These are phyloP conservation scores for Margaritispora aquatica DNA, from an alignment of 495 filamentous ascomycete species.

Conservation along the genomic window DNA sequence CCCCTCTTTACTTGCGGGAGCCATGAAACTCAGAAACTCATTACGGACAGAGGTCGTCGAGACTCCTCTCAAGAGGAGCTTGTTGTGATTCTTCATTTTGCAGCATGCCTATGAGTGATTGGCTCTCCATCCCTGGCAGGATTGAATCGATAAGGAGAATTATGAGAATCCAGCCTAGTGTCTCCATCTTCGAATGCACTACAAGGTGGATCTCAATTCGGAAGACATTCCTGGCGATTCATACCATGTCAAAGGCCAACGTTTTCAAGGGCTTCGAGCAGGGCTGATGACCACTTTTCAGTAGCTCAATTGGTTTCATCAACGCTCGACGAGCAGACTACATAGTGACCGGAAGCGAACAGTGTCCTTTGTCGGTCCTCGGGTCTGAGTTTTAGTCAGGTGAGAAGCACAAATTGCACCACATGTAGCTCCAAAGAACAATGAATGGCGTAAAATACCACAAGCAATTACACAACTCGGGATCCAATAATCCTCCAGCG, in stretches of 20 bases:
- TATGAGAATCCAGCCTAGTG: background rate
- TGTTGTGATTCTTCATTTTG: background rate
- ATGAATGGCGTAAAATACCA: background rate
- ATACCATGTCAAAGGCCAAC: background rate
- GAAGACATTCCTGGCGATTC: background rate
- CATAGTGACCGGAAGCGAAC: background rate
- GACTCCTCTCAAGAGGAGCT: no score
- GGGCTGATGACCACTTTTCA: background rate
- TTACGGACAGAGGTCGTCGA: no score
- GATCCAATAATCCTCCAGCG: background rate
- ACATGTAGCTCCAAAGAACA: background rate
- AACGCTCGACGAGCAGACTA: background rate
- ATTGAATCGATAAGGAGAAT: background rate
- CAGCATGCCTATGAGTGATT: background rate
- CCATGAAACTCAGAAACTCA: conserved; percentile 1
- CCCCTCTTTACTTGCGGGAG: background rate
- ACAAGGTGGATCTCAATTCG: background rate
- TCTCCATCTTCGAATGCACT: background rate
- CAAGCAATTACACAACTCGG: background rate
- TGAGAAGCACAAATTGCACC: conserved; percentile 2
- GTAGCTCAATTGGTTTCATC: background rate
- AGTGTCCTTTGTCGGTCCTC: background rate
- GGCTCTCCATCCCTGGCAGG: background rate
- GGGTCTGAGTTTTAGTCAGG: background rate
- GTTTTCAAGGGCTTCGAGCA: background rate